Evolutionary conservation across 1,284 basidiomycete species (phyloP).

Genomic region (Fomitiporia mediterranea): DNA sequence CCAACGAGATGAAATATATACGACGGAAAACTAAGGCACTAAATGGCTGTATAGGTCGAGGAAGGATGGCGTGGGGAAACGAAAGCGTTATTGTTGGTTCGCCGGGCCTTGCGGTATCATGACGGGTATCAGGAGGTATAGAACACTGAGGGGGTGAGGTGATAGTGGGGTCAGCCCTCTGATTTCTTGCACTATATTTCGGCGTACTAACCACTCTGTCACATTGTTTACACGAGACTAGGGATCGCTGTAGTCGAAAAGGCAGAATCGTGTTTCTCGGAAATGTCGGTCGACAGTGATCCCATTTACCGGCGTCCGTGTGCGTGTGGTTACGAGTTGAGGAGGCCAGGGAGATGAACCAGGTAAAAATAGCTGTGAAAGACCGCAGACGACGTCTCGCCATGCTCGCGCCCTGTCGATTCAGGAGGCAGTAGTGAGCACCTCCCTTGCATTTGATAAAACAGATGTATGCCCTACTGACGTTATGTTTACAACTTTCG

Average conservation of each 20-base stretch:
- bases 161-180: constrained; percentile 1
- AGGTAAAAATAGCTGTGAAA: constrained; percentile 55
- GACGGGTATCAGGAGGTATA: constrained; percentile 14
- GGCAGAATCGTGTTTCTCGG: constrained; percentile 59
- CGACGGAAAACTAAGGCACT: constrained; percentile 10
- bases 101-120: constrained; percentile 8
- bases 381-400: constrained; percentile 56
- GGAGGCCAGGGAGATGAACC: constrained; percentile 30
- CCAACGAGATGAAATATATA: constrained; percentile 12
- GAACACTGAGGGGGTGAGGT: constrained; percentile 1
- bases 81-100: not conserved
- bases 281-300: constrained; percentile 62
- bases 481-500: constrained; percentile 66
- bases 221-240: constrained; percentile 3
- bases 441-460: not conserved
- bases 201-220: constrained; percentile 2
- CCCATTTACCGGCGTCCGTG: constrained; percentile 41
- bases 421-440: constrained; percentile 16
- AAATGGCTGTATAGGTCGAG: constrained; percentile 4
- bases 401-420: constrained; percentile 53
- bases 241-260: constrained; percentile 40
- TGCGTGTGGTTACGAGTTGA: constrained; percentile 28
- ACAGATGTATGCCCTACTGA: constrained; percentile 33
- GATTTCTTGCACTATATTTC: not conserved
- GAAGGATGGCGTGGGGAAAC: constrained; percentile 6